These are phyloP conservation scores for Agroathelia rolfsii DNA, from an alignment of 1,284 basidiomycete genomes.

Conservation along the genomic window DNA sequence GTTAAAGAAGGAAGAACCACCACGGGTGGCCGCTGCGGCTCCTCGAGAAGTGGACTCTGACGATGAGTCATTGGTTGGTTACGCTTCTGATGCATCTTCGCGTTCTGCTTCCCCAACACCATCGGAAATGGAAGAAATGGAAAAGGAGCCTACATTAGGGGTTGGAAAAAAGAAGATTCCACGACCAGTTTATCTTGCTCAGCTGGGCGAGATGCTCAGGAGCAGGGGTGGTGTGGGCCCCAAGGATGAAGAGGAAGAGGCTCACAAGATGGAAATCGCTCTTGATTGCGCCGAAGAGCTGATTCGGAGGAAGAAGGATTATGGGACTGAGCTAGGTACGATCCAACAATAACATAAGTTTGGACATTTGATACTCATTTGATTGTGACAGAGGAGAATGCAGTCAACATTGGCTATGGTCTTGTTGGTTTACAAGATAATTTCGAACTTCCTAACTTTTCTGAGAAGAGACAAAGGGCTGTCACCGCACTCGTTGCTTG, in stretches of 20 bases:
- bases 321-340: constrained; percentile 78
- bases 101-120: constrained; percentile 73
- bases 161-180: constrained; percentile 56
- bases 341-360: too few relatives aligned
- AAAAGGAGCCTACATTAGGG: constrained; percentile 71
- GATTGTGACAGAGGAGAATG: constrained; percentile 73
- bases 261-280: constrained; percentile 69
- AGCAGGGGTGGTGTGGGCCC: constrained; percentile 32
- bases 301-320: constrained; percentile 71
- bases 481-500: constrained; percentile 75
- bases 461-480: constrained; percentile 67
- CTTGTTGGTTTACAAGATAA: constrained; percentile 76
- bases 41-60: constrained; percentile 66
- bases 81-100: constrained; percentile 58
- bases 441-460: constrained; percentile 73
- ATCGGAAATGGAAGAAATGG: constrained; percentile 73
- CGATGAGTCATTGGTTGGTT: constrained; percentile 77
- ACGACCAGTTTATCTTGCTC: constrained; percentile 75
- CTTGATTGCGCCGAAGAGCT: constrained; percentile 71
- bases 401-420: constrained; percentile 69
- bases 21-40: too few relatives aligned
- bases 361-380: too few relatives aligned
- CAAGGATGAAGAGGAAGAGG: constrained; percentile 57
- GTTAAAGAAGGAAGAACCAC: too few relatives aligned
- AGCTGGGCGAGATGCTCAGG: constrained; percentile 66